Evolutionary conservation across 1,284 basidiomycete genomes (phyloP).

Genomic region (Laetiporus sulphureus): DNA sequence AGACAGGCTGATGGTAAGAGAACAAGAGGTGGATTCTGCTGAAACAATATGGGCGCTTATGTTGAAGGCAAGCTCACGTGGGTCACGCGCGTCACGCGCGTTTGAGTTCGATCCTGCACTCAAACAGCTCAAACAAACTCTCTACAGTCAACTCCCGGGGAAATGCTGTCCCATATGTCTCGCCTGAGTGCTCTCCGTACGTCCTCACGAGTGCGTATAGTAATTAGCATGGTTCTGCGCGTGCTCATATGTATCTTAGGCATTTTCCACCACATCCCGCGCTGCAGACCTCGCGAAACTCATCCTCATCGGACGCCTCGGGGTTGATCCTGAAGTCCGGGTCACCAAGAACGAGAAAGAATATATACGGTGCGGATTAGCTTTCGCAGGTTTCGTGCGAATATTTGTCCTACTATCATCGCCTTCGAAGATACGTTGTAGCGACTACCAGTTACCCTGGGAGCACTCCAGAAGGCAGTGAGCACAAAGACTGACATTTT

Average conservation of each 20-base stretch:
- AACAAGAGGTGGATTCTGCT: no score
- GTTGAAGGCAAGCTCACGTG: no score
- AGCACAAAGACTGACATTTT: constrained; percentile 16
- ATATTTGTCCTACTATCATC: not conserved
- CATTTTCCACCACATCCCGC: constrained; percentile 61
- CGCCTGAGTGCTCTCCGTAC: constrained; percentile 8
- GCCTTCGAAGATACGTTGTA: constrained; percentile 50
- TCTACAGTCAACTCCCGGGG: no score
- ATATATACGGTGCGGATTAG: constrained; percentile 54
- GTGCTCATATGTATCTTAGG: constrained; percentile 46
- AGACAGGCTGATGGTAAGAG: no score
- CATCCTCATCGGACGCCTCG: constrained; percentile 67
- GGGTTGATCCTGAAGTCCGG: constrained; percentile 62
- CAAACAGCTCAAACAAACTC: no score
- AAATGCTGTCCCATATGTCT: not conserved
- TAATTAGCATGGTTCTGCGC: constrained; percentile 25
- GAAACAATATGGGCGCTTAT: no score
- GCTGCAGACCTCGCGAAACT: constrained; percentile 65
- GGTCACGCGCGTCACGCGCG: no score
- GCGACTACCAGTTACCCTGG: constrained; percentile 59
- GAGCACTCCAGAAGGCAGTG: constrained; percentile 59
- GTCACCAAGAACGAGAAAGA: constrained; percentile 68
- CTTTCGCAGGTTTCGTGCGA: not conserved
- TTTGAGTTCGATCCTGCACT: no score
- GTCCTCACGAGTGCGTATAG: constrained; percentile 41